phyloP scores from a whole-genome alignment of 495 filamentous ascomycete species.

The Hypoxylon cercidicola region DNA sequence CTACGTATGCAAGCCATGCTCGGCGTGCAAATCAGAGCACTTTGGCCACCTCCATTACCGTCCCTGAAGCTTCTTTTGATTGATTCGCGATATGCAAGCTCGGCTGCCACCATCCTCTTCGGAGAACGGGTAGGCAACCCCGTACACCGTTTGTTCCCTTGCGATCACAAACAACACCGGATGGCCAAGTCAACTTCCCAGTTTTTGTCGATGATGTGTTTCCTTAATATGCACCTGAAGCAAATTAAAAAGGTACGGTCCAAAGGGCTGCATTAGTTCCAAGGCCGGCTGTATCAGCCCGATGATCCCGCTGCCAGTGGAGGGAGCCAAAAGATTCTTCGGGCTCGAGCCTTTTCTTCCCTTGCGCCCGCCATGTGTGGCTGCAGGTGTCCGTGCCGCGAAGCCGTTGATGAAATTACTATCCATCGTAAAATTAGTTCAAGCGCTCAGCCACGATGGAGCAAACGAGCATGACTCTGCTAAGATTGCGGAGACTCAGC shows the following conservation, averaged over 20 bases:
- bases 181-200: too few relatives aligned
- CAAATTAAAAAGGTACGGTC: slow-evolving; percentile 7
- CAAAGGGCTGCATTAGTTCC: slow-evolving; percentile 19
- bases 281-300: slow-evolving; percentile 30
- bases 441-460: too few relatives aligned
- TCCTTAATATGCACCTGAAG: neutral
- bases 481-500: too few relatives aligned
- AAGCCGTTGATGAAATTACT: neutral
- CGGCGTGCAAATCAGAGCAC: slow-evolving; percentile 3
- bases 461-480: too few relatives aligned
- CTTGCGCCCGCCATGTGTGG: slow-evolving; percentile 18
- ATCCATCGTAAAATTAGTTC: too few relatives aligned
- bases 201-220: too few relatives aligned
- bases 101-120: neutral
- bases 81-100: slow-evolving; percentile 5
- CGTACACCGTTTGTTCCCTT: too few relatives aligned
- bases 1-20: slow-evolving; percentile 27
- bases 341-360: neutral
- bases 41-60: neutral
- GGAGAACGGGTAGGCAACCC: neutral
- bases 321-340: slow-evolving; percentile 4
- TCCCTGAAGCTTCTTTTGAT: slow-evolving; percentile 4
- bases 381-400: slow-evolving; percentile 7
- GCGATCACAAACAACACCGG: too few relatives aligned
- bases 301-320: slow-evolving; percentile 15